A percentile compares a stretch with the other conserved stretches of the same genome.
These are phyloP conservation scores for Debaryomyces psychrophilus DNA, from an alignment of 1,139 yeast genomes.

Conservation along the genomic window DNA sequence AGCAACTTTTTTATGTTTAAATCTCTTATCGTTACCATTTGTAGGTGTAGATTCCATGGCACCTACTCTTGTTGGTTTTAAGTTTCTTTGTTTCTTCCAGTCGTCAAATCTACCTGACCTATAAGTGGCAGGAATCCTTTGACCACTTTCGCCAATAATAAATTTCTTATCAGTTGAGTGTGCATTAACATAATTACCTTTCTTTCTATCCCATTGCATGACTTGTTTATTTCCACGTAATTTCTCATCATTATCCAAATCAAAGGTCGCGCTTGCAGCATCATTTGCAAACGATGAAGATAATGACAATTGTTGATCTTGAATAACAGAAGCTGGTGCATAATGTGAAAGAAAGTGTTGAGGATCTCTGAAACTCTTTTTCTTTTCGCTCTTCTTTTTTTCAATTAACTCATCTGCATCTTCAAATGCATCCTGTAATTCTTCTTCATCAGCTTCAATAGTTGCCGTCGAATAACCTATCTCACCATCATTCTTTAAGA, in stretches of 20 bases:
- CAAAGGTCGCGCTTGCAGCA: conserved; percentile 84
- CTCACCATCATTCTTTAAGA: conserved; percentile 57
- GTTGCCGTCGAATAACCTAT: conserved; percentile 49
- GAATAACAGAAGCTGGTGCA: conserved; percentile 79
- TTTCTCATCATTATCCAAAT: conserved; percentile 79
- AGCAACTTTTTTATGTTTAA: conserved; percentile 70
- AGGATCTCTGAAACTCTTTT: conserved; percentile 72
- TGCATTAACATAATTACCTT: conserved; percentile 85
- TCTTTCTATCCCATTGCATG: conserved; percentile 92
- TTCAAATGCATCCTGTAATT: conserved; percentile 56
- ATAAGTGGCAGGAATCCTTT: conserved; percentile 88
- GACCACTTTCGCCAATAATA: conserved; percentile 95
- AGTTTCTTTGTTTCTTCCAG: conserved; percentile 79
- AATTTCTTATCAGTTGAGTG: conserved; percentile 81
- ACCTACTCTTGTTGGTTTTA: conserved; percentile 56
- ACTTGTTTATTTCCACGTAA: conserved; percentile 66
- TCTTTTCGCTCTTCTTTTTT: conserved; percentile 32
- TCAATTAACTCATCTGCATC: conserved; percentile 59
- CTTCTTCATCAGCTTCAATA: conserved; percentile 47
- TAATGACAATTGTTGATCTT: conserved; percentile 76
- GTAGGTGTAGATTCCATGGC: conserved; percentile 45
- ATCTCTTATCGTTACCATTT: conserved; percentile 45
- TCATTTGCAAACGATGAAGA: conserved; percentile 76
- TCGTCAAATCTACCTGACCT: conserved; percentile 89
- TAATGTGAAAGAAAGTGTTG: conserved; percentile 84